Percentiles rank a stretch among this genome's conserved stretches.
phyloP scores from a whole-genome alignment of 2,329 filamentous ascomycete genomes.

The Ophiocordyceps robertsii region DNA sequence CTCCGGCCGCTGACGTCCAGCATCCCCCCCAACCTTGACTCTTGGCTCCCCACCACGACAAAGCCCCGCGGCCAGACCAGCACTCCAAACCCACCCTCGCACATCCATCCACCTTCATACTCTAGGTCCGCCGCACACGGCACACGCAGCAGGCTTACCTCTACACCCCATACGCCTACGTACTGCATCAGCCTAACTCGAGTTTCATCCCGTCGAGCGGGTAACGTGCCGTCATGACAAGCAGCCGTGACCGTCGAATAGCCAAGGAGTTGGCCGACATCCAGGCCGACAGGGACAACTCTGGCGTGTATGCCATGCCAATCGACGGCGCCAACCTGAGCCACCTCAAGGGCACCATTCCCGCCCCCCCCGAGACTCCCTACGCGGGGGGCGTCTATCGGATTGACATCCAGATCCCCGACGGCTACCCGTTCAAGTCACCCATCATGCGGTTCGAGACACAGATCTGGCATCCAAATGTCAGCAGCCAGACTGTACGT shows the following conservation, averaged over 20 bases:
- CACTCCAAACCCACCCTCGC: neutral
- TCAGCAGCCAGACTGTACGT: slow-evolving; percentile 82
- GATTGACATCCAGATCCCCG: slow-evolving; percentile 78
- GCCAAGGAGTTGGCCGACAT: slow-evolving; percentile 69
- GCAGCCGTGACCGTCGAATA: slow-evolving; percentile 45
- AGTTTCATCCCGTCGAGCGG: neutral
- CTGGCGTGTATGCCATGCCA: slow-evolving; percentile 59
- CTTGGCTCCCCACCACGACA: neutral
- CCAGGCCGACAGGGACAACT: slow-evolving; percentile 54
- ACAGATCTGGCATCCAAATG: slow-evolving; percentile 93
- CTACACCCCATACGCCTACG: no score
- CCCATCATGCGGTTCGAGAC: slow-evolving; percentile 86
- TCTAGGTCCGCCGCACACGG: no score
- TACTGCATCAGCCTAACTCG: no score
- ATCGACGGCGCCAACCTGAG: slow-evolving; percentile 58
- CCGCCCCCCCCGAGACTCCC: slow-evolving; percentile 80
- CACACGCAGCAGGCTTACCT: no score
- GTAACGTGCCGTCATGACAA: slow-evolving; percentile 25
- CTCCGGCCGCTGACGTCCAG: neutral
- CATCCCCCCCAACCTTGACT: neutral
- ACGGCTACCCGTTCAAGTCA: slow-evolving; percentile 85
- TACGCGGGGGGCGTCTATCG: slow-evolving; percentile 77
- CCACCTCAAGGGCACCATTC: slow-evolving; percentile 71
- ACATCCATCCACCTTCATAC: neutral
- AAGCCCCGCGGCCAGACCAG: neutral